Percentiles rank a stretch among this genome's conserved stretches.
These are phyloP conservation scores for Melastoma candidum DNA, from an alignment of 441 rosid species.

Conservation along the genomic window DNA sequence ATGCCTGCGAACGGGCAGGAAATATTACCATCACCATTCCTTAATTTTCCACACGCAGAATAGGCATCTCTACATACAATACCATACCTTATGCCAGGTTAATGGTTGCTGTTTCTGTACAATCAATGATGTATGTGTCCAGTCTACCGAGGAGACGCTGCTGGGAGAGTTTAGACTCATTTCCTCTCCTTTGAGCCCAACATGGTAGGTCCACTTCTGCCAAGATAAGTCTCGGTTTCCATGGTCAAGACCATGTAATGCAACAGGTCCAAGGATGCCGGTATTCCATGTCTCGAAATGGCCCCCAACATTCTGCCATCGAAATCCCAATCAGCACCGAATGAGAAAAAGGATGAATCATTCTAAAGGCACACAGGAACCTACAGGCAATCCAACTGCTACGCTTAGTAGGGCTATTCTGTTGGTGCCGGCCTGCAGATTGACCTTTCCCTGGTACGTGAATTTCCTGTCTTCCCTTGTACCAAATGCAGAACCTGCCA, in stretches of 20 bases:
- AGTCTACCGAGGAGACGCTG: conserved; percentile 12
- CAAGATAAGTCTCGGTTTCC: conserved; percentile 41
- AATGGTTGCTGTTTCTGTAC: conserved; percentile 17
- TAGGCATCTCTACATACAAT: not conserved
- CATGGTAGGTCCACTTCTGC: conserved; percentile 46
- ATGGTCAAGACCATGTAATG: conserved; percentile 37
- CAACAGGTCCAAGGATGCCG: conserved; percentile 47
- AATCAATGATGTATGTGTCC: conserved; percentile 21
- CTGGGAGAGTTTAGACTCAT: conserved; percentile 15
- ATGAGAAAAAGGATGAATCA: not conserved
- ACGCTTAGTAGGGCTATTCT: conserved; percentile 30
- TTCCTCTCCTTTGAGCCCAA: conserved; percentile 35
- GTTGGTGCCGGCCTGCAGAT: conserved; percentile 23
- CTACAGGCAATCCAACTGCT: conserved; percentile 31
- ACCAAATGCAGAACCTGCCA: conserved; percentile 29
- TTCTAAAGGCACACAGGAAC: conserved; percentile 6
- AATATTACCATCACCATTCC: not conserved
- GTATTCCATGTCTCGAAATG: conserved; percentile 46
- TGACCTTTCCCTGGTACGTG: conserved; percentile 13
- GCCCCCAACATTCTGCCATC: conserved; percentile 35
- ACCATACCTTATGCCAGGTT: conserved; percentile 37
- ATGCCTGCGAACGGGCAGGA: conserved; percentile 15
- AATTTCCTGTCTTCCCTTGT: conserved; percentile 16
- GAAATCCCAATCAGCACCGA: not conserved
- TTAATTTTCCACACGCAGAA: not conserved